Evolutionary conservation across 805 yeast species (phyloP), one percentile per base, ranked within the genome.

Genomic region (Metschnikowia corniflorae): DNA sequence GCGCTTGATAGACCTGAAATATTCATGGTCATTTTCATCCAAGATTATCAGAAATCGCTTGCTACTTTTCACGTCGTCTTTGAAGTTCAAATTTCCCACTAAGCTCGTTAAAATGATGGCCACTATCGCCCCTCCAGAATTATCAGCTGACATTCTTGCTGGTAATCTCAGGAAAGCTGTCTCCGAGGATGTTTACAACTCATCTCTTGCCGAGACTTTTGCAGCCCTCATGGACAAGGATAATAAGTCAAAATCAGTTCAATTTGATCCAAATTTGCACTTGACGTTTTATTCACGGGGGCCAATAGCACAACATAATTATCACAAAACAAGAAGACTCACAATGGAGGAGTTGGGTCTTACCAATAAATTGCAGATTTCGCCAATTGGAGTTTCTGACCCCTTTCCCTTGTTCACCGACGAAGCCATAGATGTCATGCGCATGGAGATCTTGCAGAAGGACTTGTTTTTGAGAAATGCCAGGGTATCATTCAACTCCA

Each of bases 391-490:
- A 14, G 82, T 74, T 16, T 63, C 73, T 36, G 78, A 72, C 37
- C 80, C 83, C 1, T 78, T 78, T 55, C 80, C 80, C 4, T 60
- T 78, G 30, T 78, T 78, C 57, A 75, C 80, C 1, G 73, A 74
- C 20, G 82, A 77, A 47, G 82, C 82, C 2, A 61, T 75, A 37
- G 70, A 68, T 26, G 69, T 78, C 31, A 77, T 78, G 82, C 71
- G 73, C 55, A 69, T 70, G 43, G 82, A 78, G 51, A 51, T 75
- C 26, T 63, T 77, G 49, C 54, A 61, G 28, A 70, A 70, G 42
- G 76, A 75, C 31, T 55, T 63, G 6, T 71, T 75, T 40, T 37
- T 60, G 40, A 59, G 65, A 35, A 67, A 66, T 53, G 77, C 73
- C 18, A 60, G 80, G 40, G 47, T 54, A 33, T 59, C 64, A 16